Evolutionary conservation across 2,329 filamentous ascomycete genomes (phyloP), one percentile per base, ranked within the genome.

Genomic region (Ophiostoma populinum): DNA sequence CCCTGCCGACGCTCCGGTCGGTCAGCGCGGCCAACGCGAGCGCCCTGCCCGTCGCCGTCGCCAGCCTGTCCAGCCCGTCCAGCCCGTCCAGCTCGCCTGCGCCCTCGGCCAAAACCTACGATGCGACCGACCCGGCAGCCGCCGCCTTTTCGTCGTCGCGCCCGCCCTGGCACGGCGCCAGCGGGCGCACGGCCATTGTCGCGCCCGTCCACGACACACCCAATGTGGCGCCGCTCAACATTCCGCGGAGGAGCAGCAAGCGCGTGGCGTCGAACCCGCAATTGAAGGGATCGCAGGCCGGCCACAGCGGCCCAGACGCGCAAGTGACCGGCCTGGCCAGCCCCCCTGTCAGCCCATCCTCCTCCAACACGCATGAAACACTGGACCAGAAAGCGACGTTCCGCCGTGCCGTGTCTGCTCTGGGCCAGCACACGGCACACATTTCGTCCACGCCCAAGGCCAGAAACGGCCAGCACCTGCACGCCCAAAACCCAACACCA

Each of bases 131-230:
- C 44, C 53, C 48, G 42, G 58, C 48, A 10, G 56, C 48, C 2
- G 45, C 48, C 16, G 52, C 51, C 43, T 46, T 56, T 46, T 43
- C 50, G 46, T 41, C 54, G 18, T 58, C 49, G 34, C 59, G 63
- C 16, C 70, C 73, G 5, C 63, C 73, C 38, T 85, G 80, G 80
- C 75, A 74, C 46, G 79, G 79, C 13, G 71, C 73, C 24, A 82
- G 74, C 49, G 80, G 80, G 19, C 69, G 79, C 43, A 64, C 65
- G 27, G 60, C 67, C 24, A 61, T 81, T 37, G 65, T 80, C 22
- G 63, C 65, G 29, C 73, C 77, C 4, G 65, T 81, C 24, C 65
- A 61, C 47, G 75, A 81, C 48, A 68, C 70, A 24, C 57, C 57
- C 27, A 56, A 60, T 39, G 65, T 64, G 11, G 55, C 65, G 38